Evolutionary conservation across 495 filamentous ascomycete species (phyloP), one percentile per base, ranked within the genome.

Genomic region (Hyphodiscus hymeniophilus): DNA sequence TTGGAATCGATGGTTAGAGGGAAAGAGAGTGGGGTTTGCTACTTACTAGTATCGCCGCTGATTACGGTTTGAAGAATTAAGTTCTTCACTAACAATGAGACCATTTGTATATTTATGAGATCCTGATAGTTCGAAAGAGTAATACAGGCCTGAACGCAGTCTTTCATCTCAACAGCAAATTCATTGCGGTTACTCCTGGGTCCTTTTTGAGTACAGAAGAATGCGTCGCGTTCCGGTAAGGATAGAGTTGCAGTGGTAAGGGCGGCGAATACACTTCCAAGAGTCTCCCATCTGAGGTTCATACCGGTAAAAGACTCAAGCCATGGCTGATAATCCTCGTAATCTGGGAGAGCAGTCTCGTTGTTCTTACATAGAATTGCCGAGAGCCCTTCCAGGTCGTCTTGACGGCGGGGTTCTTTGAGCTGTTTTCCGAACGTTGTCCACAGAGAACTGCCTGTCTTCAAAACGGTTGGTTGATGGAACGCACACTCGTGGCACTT

Each of bases 31-130:
- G 26, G 26, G 26, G 6, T 36, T 7, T 4, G 17, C 4, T 7
- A 60, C 57, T 54, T 44, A 60, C 57, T 54, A 8, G 45, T 51
- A 54, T 60, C 57, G 4, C 57, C 57, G 31, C 38, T 50, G 15
- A 55, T 53, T n/a, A 57, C 48, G 13, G 51, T 57, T 39, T 57
- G 50, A 12, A 60, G 32, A 13, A 55, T 38, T 30, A 52, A 39
- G 21, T 56, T 60, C 48, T 54, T 57, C 1, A 35, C 8, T 28
- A 60, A 26, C 15, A 60, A 39, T 12, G 45, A 42, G 26, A 60
- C 51, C 50, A 60, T 55, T 7, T 42, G 47, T 6, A 47, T 13
- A 39, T 60, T 60, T 17, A 57, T 51, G 4, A 55, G 38, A 42
- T 60, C 57, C 47, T 45, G 48, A 39, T 55, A 57, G 42, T 57